Evolutionary conservation across 176 grass and related monocot species (phyloP), one percentile per base, ranked within the genome.

Genomic region (Triticum monococcum): DNA sequence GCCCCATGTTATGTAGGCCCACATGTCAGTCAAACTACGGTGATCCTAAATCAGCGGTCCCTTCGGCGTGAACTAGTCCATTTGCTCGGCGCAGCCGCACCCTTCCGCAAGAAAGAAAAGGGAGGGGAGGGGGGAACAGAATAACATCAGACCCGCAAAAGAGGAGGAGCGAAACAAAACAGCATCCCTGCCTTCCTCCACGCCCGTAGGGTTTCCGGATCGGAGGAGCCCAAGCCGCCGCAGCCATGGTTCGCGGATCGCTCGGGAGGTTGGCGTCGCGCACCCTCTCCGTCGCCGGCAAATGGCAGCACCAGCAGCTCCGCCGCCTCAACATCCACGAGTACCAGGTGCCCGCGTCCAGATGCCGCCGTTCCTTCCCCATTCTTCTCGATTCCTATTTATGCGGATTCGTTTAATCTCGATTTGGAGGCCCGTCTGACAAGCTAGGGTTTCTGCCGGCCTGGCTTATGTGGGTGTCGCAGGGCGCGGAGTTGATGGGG

Each of bases 301-400:
- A 78, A 88, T 99, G 97, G 97, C 97, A 97, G 72, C 90, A 94
- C 24, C 97, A 97, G 89, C 97, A 99, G 85, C 85, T 99, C 67
- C 97, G 97, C 88, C 97, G 94, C 85, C 97, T 99, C 90, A 99
- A 99, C 87, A 94, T 99, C 90, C 97, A 99, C 82, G 97, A 99
- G 87, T 99, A 99, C 85, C 97, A 99, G 94, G 97, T 99, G 67
- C 32, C 16, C 9, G 8, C 45, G 5, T n/a, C 35, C 50, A 81
- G 69, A 90, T 56, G 82, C 82, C 25, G n/a, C 48, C 18, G 12
- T 37, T 81, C 24, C 8, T 5, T 66, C 40, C 35, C 64, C 25
- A 79, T 86, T 85, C 32, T 35, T 8, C 23, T 24, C 43, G 20
- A 12, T 26, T 80, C 72, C 43, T 45, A 22, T 77, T 9, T 33